Evolutionary conservation across 768 basidiomycete species (phyloP).

Genomic region (Rhodocollybia butyracea): DNA sequence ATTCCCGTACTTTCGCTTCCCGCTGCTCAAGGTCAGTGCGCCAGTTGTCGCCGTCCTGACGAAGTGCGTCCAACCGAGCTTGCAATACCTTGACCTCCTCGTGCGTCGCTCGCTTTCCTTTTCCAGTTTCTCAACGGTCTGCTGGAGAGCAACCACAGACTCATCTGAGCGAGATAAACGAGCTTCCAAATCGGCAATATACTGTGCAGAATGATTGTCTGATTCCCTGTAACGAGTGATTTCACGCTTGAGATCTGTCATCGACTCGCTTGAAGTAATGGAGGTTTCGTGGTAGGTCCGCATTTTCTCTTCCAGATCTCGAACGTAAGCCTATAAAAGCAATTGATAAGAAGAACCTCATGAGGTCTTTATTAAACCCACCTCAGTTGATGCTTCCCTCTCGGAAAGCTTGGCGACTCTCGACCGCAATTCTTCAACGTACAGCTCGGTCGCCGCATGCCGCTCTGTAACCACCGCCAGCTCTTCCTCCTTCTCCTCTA

Average conservation of each 20-base stretch:
- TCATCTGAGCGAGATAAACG: constrained; percentile 79
- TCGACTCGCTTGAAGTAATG: constrained; percentile 69
- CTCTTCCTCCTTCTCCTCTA: constrained; percentile 89
- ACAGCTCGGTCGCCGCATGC: constrained; percentile 76
- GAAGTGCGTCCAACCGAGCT: constrained; percentile 62
- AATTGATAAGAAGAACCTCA: constrained; percentile 3
- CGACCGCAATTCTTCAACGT: constrained; percentile 81
- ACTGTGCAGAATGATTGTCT: constrained; percentile 68
- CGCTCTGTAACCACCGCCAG: constrained; percentile 61
- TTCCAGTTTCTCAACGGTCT: constrained; percentile 75
- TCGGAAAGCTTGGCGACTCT: constrained; percentile 82
- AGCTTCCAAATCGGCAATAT: constrained; percentile 84
- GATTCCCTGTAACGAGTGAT: constrained; percentile 72
- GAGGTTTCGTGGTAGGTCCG: constrained; percentile 81
- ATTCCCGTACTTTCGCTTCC: constrained; percentile 68
- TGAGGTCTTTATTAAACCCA: constrained; percentile 28
- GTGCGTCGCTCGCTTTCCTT: constrained; percentile 70
- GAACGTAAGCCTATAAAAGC: constrained; percentile 77
- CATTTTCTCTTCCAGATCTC: constrained; percentile 90
- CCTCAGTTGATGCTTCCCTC: constrained; percentile 90
- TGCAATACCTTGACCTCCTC: constrained; percentile 72
- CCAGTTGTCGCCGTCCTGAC: constrained; percentile 78
- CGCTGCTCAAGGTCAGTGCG: constrained; percentile 80
- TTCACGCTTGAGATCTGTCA: constrained; percentile 83
- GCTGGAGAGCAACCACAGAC: constrained; percentile 65